Percentiles rank a stretch among this genome's conserved stretches.
Evolutionary conservation across 169 alveolate species (phyloP).

Genomic region (Cryptosporidium andersoni): DNA sequence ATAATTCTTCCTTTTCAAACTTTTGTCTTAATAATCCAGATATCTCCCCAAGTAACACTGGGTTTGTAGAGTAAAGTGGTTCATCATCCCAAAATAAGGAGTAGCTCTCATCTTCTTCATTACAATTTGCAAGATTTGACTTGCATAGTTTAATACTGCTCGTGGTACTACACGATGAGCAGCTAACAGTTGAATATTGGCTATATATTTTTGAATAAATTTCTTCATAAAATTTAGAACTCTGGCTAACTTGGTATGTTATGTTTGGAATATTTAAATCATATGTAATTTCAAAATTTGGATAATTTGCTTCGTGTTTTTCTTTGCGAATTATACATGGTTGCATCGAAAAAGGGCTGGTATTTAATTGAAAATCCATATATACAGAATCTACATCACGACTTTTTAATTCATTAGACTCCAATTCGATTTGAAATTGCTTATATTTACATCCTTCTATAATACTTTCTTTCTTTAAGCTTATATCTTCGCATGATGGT

Average conservation of each 20-base stretch:
- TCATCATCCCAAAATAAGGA: constrained; percentile 60
- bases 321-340: constrained; percentile 64
- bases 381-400: constrained; percentile 37
- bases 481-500: constrained; percentile 28
- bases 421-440: neutral
- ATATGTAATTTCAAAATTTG: constrained; percentile 39
- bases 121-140: constrained; percentile 13
- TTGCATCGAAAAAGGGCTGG: constrained; percentile 14
- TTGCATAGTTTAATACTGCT: constrained; percentile 7
- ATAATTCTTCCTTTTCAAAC: neutral
- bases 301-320: constrained; percentile 6
- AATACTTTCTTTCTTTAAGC: constrained; percentile 36
- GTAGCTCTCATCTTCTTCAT: neutral
- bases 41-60: constrained; percentile 47
- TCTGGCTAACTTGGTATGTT: constrained; percentile 44
- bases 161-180: neutral
- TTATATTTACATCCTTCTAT: neutral
- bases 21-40: constrained; percentile 22
- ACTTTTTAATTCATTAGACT: neutral
- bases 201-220: constrained; percentile 34
- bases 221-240: constrained; percentile 19
- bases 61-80: constrained; percentile 12
- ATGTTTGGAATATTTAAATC: constrained; percentile 29
- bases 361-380: constrained; percentile 8
- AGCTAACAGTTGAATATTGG: constrained; percentile 12